Percentiles rank a stretch among this genome's conserved stretches.
phyloP scores from a whole-genome alignment of 2,329 filamentous ascomycete genomes.

The Claviceps digitariae region DNA sequence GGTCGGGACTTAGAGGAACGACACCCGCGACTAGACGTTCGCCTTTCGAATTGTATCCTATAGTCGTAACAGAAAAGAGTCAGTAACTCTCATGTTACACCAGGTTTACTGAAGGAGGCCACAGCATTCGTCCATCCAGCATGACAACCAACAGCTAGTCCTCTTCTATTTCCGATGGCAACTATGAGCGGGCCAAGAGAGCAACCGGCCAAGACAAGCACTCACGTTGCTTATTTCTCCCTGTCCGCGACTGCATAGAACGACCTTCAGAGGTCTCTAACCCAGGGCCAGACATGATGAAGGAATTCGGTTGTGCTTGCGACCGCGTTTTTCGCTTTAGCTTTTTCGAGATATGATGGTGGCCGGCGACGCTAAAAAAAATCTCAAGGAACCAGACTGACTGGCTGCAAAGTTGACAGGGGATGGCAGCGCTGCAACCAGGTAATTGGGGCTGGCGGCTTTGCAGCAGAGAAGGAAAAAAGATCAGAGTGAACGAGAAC shows the following conservation, averaged over 20 bases:
- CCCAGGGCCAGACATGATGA: slow-evolving; percentile 22
- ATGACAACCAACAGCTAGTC: background rate
- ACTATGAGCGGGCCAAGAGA: background rate
- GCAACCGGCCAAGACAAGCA: slow-evolving; percentile 5
- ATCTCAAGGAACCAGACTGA: background rate
- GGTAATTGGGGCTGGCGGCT: slow-evolving; percentile 6
- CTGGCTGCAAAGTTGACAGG: slow-evolving; percentile 6
- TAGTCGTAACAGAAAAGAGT: slow-evolving; percentile 12
- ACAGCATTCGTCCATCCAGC: background rate
- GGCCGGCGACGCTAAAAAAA: background rate
- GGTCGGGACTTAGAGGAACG: slow-evolving; percentile 77
- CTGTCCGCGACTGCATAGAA: slow-evolving; percentile 60
- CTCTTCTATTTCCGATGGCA: background rate
- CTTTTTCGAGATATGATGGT: background rate
- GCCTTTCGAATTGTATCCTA: slow-evolving; percentile 85
- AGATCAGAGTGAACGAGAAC: slow-evolving; percentile 8
- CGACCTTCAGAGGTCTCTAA: slow-evolving; percentile 28
- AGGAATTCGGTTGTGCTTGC: slow-evolving; percentile 6
- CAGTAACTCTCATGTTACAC: slow-evolving; percentile 3
- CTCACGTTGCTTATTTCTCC: slow-evolving; percentile 71
- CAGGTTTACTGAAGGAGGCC: background rate
- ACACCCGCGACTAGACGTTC: slow-evolving; percentile 92
- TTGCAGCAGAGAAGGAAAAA: slow-evolving; percentile 6
- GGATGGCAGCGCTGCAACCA: slow-evolving; percentile 5
- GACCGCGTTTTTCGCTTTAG: background rate